Evolutionary conservation across 2,329 filamentous ascomycete species (phyloP).

Genomic region (Metarhizium rileyi): DNA sequence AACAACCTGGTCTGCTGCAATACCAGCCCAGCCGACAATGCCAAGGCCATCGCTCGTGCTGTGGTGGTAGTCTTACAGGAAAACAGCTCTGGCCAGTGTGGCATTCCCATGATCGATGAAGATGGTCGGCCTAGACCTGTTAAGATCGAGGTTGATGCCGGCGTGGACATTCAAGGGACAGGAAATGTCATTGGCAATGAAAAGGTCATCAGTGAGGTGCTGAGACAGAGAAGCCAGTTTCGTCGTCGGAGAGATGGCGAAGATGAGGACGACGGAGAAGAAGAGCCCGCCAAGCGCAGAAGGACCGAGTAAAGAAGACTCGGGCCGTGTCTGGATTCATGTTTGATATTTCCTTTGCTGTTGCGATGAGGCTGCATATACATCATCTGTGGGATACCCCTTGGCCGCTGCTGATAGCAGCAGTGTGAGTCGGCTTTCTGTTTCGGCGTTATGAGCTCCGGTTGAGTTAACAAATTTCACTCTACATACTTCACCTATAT

Average conservation of each 20-base stretch:
- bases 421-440: not conserved
- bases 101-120: conserved; percentile 37
- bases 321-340: not conserved
- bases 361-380: not conserved
- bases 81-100: conserved; percentile 27
- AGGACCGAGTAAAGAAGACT: not conserved
- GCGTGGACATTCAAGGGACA: conserved; percentile 32
- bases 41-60: conserved; percentile 32
- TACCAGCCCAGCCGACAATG: conserved; percentile 27
- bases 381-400: not conserved
- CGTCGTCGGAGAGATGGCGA: conserved; percentile 13
- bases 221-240: conserved; percentile 13
- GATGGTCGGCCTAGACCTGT: conserved; percentile 32
- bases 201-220: conserved; percentile 17
- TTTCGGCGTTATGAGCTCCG: not conserved
- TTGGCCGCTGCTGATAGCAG: not conserved
- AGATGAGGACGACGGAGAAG: conserved; percentile 11
- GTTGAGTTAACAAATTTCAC: not conserved
- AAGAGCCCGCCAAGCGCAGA: conserved; percentile 6
- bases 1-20: conserved; percentile 39
- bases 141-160: conserved; percentile 34
- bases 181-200: conserved; percentile 34
- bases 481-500: not conserved
- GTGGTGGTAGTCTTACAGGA: conserved; percentile 35
- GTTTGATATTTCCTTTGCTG: not conserved